Base-by-base conservation (phyloP, 2,329 filamentous ascomycete species). In the Clarireedia homoeocarpa region DNA sequence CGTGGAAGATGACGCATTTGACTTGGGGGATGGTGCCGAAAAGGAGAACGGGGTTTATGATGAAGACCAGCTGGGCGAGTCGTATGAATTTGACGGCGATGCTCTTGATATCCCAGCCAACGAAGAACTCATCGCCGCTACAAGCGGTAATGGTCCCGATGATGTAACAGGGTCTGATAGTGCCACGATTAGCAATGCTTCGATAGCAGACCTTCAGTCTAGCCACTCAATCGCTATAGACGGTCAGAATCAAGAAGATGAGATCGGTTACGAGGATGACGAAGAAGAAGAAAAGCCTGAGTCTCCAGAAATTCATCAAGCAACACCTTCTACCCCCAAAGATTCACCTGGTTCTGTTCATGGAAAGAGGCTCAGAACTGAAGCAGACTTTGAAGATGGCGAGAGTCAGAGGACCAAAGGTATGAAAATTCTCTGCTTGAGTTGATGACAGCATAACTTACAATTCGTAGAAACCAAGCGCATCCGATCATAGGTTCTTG, bases 161-260 rank as follows among this genome's bases (percentile, higher is more conserved):
- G 53, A 44, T 38, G 55, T 64, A 38, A 61, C 58, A 17, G 70
- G 69, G 40, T 67, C 60, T n/a, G 67, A 65, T 55, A 68, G 65
- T 20, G 72, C 71, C 10, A 66, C 70, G 9, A 66, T 65, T 49
- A 71, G 54, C 26, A 56, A 56, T 39, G 53, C 39, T 17, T 56
- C 53, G 5, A 46, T 39, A 17, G 27, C 39, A 23, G 53, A 56
- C 24, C n/a, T 30, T 6, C 48, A 52, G 48, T 56, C 46, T 14
- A 51, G 51, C 48, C 70, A 73, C 53, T 68, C 69, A 42, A 66
- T 67, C 30, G 61, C 66, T 9, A 63, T 67, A 38, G 56, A 40
- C 14, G 54, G 67, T n/a, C 55, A 55, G 24, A 59, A 62, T 26
- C 42, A 63, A 44, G 59, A 61, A 44, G 66, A 69, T 54, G 66